Conservation (phyloP, 1,139 yeast genomes). For the Yamadazyma trypodendri region DNA sequence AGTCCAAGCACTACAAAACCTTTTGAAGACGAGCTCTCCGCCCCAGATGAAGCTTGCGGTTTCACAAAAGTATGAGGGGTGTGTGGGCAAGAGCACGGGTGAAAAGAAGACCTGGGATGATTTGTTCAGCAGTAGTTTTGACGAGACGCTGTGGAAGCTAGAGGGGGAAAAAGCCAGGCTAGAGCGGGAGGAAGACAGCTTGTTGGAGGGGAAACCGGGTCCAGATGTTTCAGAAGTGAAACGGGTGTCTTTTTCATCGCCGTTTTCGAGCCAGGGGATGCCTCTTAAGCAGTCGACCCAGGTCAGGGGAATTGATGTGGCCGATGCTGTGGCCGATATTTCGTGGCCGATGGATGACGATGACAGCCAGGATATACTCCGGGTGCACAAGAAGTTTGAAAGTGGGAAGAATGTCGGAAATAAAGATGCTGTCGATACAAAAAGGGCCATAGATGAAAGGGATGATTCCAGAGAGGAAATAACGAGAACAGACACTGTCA, state of each 20-base stretch:
- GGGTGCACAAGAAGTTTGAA: slow-evolving; percentile 1
- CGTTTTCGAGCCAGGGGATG: not conserved
- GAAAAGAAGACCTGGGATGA: slow-evolving; percentile 4
- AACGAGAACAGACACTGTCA: not conserved
- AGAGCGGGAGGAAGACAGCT: not conserved
- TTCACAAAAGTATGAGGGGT: not conserved
- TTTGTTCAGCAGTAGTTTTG: slow-evolving; percentile 1
- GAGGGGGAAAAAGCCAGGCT: too few species aligned
- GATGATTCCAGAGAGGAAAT: too few species aligned
- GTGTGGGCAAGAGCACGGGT: too few species aligned
- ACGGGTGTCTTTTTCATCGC: too few species aligned
- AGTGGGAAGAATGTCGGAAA: not conserved
- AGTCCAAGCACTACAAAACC: slow-evolving; percentile 1
- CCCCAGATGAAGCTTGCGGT: not conserved
- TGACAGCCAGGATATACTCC: slow-evolving; percentile 1
- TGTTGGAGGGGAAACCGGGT: too few species aligned
- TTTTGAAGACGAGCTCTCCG: slow-evolving; percentile 2
- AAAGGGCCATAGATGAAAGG: too few species aligned
- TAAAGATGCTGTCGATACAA: too few species aligned
- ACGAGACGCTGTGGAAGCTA: not conserved
- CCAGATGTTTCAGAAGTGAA: too few species aligned
- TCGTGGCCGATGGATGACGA: not conserved
- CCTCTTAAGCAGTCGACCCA: not conserved
- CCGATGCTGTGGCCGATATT: not conserved
- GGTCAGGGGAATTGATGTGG: not conserved